Evolutionary conservation across 148 eudicot genomes (phyloP).

Genomic region (Camellia sinensis): DNA sequence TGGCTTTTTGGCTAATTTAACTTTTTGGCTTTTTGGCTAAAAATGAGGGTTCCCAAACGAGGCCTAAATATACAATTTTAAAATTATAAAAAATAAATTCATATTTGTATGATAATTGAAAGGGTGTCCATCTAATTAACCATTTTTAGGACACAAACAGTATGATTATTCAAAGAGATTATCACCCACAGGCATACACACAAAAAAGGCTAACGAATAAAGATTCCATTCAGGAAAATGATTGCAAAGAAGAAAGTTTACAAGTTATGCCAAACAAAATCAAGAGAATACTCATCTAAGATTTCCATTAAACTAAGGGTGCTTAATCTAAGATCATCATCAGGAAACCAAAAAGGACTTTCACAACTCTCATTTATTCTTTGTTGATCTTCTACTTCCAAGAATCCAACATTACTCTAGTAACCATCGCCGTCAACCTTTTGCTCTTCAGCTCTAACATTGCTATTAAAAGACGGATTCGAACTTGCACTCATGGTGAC

Average conservation of each 20-base stretch:
- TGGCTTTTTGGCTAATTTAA: too few species aligned
- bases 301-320: slow-evolving; percentile 12
- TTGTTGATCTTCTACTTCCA: not conserved
- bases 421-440: not conserved
- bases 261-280: slow-evolving; percentile 9
- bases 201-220: too few species aligned
- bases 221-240: not conserved
- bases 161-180: too few species aligned
- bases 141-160: too few species aligned
- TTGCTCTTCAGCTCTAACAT: not conserved
- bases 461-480: not conserved
- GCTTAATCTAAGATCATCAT: not conserved
- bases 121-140: too few species aligned
- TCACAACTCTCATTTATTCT: not conserved
- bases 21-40: too few species aligned
- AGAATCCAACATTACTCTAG: not conserved
- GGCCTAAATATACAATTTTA: too few species aligned
- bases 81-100: too few species aligned
- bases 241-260: not conserved
- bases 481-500: not conserved
- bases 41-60: too few species aligned
- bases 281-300: slow-evolving; percentile 13
- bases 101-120: too few species aligned
- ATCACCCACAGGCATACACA: too few species aligned
- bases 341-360: not conserved